Conservation (phyloP, 2,329 filamentous ascomycete genomes). For the Blastomyces emzantsi region DNA sequence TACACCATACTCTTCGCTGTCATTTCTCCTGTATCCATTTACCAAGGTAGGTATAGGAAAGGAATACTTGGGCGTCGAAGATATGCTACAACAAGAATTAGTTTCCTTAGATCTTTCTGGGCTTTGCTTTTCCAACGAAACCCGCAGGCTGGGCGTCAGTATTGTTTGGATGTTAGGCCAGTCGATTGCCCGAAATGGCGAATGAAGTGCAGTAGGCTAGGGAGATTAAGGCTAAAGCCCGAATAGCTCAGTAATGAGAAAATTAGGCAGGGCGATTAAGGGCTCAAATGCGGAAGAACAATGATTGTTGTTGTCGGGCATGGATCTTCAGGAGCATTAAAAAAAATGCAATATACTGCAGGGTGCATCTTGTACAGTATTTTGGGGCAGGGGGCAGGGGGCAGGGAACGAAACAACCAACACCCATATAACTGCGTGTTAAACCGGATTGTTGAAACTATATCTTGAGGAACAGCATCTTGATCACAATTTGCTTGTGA, state of each 20-base stretch:
- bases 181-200: not conserved
- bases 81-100: not conserved
- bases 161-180: not conserved
- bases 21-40: not conserved
- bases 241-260: not conserved
- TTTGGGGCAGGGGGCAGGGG: not conserved
- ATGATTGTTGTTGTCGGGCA: not conserved
- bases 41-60: not conserved
- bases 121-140: not conserved
- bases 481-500: not conserved
- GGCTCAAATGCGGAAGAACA: not conserved
- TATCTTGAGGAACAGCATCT: not conserved
- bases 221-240: not conserved
- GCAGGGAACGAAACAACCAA: not conserved
- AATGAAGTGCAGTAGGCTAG: not conserved
- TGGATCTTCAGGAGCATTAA: not conserved
- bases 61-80: not conserved
- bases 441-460: not conserved
- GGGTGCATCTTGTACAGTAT: not conserved
- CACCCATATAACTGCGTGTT: not conserved
- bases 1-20: not conserved
- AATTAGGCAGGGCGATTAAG: not conserved
- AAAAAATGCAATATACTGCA: not conserved
- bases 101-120: not conserved
- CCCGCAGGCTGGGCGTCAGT: not conserved